Evolutionary conservation across 257 asterid genomes (phyloP).

Genomic region (Petrea volubilis): DNA sequence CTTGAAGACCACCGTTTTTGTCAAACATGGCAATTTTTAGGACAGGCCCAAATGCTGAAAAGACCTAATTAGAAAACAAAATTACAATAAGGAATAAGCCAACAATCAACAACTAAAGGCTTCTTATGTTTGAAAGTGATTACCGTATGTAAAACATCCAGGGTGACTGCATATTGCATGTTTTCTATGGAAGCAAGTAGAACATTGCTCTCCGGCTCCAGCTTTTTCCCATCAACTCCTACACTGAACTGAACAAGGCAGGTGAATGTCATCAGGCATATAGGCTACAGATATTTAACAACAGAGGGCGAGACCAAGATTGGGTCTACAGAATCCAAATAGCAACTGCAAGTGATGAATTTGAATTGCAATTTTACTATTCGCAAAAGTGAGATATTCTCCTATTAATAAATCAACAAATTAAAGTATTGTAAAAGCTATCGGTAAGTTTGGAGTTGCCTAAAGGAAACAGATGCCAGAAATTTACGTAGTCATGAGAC

Average conservation of each 20-base stretch:
- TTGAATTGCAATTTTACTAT: constrained; percentile 8
- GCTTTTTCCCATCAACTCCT: constrained; percentile 83
- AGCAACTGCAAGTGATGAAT: constrained; percentile 11
- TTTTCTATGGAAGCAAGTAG: constrained; percentile 96
- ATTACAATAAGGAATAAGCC: constrained; percentile 24
- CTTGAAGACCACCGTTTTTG: constrained; percentile 89
- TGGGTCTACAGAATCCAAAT: background rate
- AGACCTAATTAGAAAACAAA: constrained; percentile 50
- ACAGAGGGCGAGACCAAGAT: background rate
- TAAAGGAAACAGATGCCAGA: background rate
- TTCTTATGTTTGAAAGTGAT: constrained; percentile 24
- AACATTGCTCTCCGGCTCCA: constrained; percentile 96
- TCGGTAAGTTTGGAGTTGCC: background rate
- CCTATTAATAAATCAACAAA: background rate
- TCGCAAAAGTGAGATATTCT: constrained; percentile 7
- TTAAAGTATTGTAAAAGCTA: constrained; percentile 14
- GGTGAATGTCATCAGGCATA: constrained; percentile 14
- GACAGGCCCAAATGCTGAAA: constrained; percentile 79
- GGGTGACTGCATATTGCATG: constrained; percentile 96
- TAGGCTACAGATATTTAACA: background rate
- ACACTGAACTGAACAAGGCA: constrained; percentile 60
- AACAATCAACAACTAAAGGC: constrained; percentile 16
- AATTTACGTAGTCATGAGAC: background rate
- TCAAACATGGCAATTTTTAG: constrained; percentile 93
- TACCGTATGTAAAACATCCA: constrained; percentile 89